Conservation (phyloP, 257 asterid species). For the Plantago major region DNA sequence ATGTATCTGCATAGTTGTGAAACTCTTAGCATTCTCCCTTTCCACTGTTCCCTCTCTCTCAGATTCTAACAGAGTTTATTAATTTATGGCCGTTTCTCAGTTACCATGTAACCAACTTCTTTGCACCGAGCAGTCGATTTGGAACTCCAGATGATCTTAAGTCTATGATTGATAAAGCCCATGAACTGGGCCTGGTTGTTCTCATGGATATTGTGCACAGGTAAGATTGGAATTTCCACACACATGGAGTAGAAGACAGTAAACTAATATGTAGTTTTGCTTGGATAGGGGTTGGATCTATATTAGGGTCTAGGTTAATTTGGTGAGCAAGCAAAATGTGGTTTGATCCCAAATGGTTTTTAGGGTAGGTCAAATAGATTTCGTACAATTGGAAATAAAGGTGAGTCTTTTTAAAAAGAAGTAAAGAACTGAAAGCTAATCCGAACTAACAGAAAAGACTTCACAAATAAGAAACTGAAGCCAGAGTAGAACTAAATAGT, state of each 20-base stretch:
- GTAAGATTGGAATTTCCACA: slow-evolving; percentile 34
- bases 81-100: slow-evolving; percentile 38
- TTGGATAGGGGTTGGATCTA: neutral
- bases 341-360: no score
- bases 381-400: no score
- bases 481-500: no score
- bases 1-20: neutral
- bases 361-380: no score
- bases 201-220: slow-evolving; percentile 99
- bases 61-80: slow-evolving; percentile 28
- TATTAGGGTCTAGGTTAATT: no score
- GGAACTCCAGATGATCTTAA: slow-evolving; percentile 97
- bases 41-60: no score
- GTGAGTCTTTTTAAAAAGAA: no score
- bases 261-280: slow-evolving; percentile 6
- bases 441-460: no score
- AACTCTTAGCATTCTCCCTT: slow-evolving; percentile 12
- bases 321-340: neutral
- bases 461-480: no score
- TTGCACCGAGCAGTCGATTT: slow-evolving; percentile 99
- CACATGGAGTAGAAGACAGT: slow-evolving; percentile 18
- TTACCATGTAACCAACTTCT: slow-evolving; percentile 96
- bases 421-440: no score
- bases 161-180: slow-evolving; percentile 95
- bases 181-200: slow-evolving; percentile 87